Conservation (phyloP, 805 yeast genomes). For the Kodamaea hsintzibuensis region DNA sequence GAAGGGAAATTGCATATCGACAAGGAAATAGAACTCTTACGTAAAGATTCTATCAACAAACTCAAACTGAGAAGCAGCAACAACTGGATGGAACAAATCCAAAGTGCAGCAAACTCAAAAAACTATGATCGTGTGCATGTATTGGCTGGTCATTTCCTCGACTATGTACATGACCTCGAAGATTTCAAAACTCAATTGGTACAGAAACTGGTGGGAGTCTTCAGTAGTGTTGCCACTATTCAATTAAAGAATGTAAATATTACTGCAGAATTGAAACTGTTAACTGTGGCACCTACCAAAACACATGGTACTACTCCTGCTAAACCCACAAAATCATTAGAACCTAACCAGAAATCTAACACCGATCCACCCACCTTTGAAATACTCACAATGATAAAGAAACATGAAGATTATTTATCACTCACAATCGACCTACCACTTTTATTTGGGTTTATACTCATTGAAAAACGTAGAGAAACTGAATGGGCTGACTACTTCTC, state of each 20-base stretch:
- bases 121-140: not conserved
- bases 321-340: no score
- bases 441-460: slow-evolving; percentile 65
- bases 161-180: slow-evolving; percentile 31
- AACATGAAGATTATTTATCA: slow-evolving; percentile 38
- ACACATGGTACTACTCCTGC: not conserved
- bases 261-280: slow-evolving; percentile 26
- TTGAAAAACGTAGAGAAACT: slow-evolving; percentile 59
- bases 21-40: slow-evolving; percentile 40
- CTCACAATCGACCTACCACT: slow-evolving; percentile 67
- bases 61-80: slow-evolving; percentile 22
- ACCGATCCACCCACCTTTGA: slow-evolving; percentile 15
- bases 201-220: slow-evolving; percentile 24
- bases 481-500: slow-evolving; percentile 53
- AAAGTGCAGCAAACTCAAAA: not conserved
- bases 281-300: slow-evolving; percentile 20
- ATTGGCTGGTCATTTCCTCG: slow-evolving; percentile 23
- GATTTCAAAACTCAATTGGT: slow-evolving; percentile 31
- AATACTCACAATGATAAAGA: slow-evolving; percentile 28
- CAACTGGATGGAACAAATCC: slow-evolving; percentile 3
- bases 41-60: slow-evolving; percentile 35
- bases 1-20: slow-evolving; percentile 39
- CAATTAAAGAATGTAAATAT: slow-evolving; percentile 41
- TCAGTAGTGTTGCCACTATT: slow-evolving; percentile 33
- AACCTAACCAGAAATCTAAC: slow-evolving; percentile 1